Evolutionary conservation across 306 rosid species (phyloP).

Genomic region (Cucumis cinereus): DNA sequence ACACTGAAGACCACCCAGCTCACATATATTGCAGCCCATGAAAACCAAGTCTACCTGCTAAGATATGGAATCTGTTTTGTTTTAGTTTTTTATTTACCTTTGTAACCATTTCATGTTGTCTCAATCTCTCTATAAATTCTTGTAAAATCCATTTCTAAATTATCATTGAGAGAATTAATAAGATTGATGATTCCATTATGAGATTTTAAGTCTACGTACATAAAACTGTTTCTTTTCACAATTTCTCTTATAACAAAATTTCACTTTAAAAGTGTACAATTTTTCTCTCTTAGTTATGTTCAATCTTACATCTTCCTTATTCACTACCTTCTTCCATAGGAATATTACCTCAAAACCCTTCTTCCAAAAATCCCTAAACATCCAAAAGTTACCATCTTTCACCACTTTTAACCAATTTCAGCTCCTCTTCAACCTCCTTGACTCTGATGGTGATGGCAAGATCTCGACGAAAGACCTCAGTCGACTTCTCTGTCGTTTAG

Average conservation of each 20-base stretch:
- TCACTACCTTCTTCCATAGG: not conserved
- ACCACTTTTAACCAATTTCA: not conserved
- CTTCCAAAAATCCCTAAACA: not conserved
- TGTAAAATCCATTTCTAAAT: no score
- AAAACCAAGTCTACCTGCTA: no score
- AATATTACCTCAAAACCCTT: not conserved
- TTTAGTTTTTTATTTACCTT: no score
- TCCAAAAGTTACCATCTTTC: not conserved
- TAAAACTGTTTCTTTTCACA: not conserved
- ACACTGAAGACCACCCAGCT: no score
- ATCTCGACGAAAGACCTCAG: not conserved
- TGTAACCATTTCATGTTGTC: no score
- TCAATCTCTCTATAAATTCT: no score
- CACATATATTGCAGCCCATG: no score
- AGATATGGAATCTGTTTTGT: no score
- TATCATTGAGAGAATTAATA: no score
- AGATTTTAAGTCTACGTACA: no score
- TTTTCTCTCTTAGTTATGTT: not conserved
- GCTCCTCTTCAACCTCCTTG: not conserved
- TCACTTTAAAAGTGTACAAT: not conserved
- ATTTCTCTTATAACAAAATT: not conserved
- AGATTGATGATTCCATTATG: no score
- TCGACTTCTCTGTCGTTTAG: not conserved
- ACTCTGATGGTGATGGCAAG: not conserved
- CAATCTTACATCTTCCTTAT: not conserved